Base-by-base conservation (phyloP, 2,329 filamentous ascomycete species). In the Penicillium sp. region DNA sequence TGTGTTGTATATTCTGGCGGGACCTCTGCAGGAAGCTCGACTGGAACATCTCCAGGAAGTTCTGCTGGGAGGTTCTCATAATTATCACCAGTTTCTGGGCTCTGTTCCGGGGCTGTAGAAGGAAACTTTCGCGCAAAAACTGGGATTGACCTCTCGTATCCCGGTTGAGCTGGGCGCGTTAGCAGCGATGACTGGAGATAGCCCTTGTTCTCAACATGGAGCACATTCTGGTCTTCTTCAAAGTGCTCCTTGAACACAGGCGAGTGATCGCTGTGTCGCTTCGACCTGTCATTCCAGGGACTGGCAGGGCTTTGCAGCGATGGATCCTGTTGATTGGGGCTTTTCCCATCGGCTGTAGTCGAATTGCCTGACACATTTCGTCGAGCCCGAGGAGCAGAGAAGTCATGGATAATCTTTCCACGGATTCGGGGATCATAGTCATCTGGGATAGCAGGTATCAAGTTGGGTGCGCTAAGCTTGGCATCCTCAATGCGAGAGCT, bases 371-470 rank as follows among this genome's bases (percentile, higher is more conserved):
- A 72, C 13, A 74, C 54, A 60, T 75, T 73, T 9, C 72, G 69
- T 53, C 80, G 79, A 43, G 79, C 74, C 51, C 84, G 77, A 6
- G 85, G 86, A 4, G 82, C 83, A 49, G 84, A 87, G 69, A 88
- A 88, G 65, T 88, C 86, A 72, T 88, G 85, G 1, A 88, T 79
- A 23, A 85, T 81, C 49, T 83, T 86, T 19, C 85, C 86, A 52
- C 83, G 80, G 57, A 88, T 88, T 53, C 85, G 79, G 13, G 85
- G 85, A 63, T 87, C 85, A 65, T 85, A 87, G 64, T 86, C 82
- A 57, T 85, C 84, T 2, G 84, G 83, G 53, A 84, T 78, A 2
- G 81, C 78, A 52, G 79, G 77, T 19, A 82, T 74, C 13, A 80
- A 67, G 50, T 77, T 81, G 39, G 77, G 78, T 27, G 80, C 77